Evolutionary conservation across 1,284 basidiomycete species (phyloP).

Genomic region (Naganishia cerealis): DNA sequence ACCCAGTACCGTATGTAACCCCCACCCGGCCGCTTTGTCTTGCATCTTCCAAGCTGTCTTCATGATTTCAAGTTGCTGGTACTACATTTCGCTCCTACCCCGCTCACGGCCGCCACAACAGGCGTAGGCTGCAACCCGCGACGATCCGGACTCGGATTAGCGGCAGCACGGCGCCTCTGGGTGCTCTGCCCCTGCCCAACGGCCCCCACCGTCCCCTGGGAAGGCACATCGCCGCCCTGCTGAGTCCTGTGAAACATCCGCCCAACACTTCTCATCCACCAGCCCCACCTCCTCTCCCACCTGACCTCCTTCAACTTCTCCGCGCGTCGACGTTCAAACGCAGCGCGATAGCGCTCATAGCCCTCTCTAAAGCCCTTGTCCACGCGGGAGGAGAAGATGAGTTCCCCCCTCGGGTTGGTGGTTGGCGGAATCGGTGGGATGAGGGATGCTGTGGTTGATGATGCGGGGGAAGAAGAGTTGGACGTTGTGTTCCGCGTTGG

Average conservation of each 20-base stretch:
- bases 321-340: slow-evolving; percentile 80
- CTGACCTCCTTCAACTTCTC: slow-evolving; percentile 58
- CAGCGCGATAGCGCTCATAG: slow-evolving; percentile 86
- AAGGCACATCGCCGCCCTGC: not conserved
- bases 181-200: not conserved
- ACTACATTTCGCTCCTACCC: no score
- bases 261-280: slow-evolving; percentile 22
- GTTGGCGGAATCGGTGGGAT: slow-evolving; percentile 78
- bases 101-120: no score
- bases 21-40: no score
- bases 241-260: not conserved
- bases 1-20: no score
- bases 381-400: slow-evolving; percentile 90
- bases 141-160: slow-evolving; percentile 7
- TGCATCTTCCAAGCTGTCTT: no score
- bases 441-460: slow-evolving; percentile 18
- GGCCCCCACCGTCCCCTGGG: not conserved
- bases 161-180: not conserved
- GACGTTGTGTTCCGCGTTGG: slow-evolving; percentile 14
- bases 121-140: not conserved
- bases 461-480: slow-evolving; percentile 14
- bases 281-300: slow-evolving; percentile 35
- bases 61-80: no score
- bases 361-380: slow-evolving; percentile 79
- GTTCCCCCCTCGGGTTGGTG: slow-evolving; percentile 86